Conservation (phyloP, 306 rosid genomes). For the Mimosa pudica region DNA sequence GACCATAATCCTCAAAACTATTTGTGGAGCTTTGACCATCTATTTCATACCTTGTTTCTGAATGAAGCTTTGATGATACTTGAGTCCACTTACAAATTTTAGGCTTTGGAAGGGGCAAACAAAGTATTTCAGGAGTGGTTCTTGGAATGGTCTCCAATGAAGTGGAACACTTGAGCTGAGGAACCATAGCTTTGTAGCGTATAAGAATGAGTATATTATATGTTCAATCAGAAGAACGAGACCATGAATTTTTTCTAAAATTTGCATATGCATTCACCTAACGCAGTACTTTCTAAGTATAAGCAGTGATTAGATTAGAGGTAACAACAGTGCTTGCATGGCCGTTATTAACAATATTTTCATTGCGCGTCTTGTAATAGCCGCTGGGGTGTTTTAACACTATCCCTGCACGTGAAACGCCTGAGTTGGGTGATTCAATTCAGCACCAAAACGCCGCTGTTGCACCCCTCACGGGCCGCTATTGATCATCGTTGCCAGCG, state of each 20-base stretch:
- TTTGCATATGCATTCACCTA: no score
- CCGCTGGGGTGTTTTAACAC: no score
- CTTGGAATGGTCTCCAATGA: slow-evolving; percentile 43
- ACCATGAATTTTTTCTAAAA: not conserved
- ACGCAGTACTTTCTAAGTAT: no score
- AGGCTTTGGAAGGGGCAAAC: slow-evolving; percentile 21
- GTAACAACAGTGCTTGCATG: no score
- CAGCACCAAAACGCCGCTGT: no score
- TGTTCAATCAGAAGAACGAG: slow-evolving; percentile 12
- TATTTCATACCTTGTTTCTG: slow-evolving; percentile 48
- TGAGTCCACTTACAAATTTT: not conserved
- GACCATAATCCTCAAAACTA: slow-evolving; percentile 20
- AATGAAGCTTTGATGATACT: slow-evolving; percentile 54
- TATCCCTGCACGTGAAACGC: no score
- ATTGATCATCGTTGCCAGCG: no score
- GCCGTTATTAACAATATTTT: no score
- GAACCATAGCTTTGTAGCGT: not conserved
- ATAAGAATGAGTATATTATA: slow-evolving; percentile 33
- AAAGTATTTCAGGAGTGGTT: slow-evolving; percentile 30
- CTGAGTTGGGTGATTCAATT: no score
- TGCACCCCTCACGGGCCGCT: no score
- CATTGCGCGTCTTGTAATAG: no score
- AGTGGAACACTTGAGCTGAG: slow-evolving; percentile 26
- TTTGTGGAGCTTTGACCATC: slow-evolving; percentile 56
- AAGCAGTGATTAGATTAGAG: no score